A percentile compares a stretch with the other conserved stretches of the same genome.
Evolutionary conservation across 140 eudicot species (phyloP).

Genomic region (Erigeron philadelphicus): DNA sequence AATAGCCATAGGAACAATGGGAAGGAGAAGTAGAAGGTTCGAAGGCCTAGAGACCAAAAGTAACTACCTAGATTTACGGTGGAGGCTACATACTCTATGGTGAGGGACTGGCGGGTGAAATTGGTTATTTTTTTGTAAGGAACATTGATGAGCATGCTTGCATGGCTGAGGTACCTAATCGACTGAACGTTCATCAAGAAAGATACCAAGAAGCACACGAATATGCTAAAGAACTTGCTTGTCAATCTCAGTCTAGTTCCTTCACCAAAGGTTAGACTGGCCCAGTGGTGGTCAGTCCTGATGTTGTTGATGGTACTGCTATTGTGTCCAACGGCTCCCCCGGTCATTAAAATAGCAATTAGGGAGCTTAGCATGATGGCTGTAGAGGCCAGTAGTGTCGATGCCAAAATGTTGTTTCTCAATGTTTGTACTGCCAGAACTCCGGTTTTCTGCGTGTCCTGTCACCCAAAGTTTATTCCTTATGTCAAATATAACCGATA

Average conservation of each 20-base stretch:
- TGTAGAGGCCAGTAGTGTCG: constrained; percentile 75
- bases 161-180: constrained; percentile 70
- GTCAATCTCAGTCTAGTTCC: constrained; percentile 39
- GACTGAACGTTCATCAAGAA: constrained; percentile 70
- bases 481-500: not conserved
- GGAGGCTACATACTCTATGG: constrained; percentile 50
- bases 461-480: constrained; percentile 7
- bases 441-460: constrained; percentile 67
- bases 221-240: constrained; percentile 58
- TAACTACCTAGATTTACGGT: constrained; percentile 61
- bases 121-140: constrained; percentile 36
- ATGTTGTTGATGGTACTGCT: not conserved
- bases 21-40: constrained; percentile 73
- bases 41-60: constrained; percentile 78
- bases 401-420: constrained; percentile 93
- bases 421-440: constrained; percentile 75
- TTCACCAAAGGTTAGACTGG: constrained; percentile 40
- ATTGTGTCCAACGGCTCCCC: constrained; percentile 28
- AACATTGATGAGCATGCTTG: constrained; percentile 74
- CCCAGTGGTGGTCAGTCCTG: constrained; percentile 9
- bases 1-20: constrained; percentile 82
- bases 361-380: constrained; percentile 80
- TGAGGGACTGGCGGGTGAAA: constrained; percentile 30
- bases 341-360: constrained; percentile 70
- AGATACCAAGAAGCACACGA: constrained; percentile 65